Base-by-base conservation (phyloP, 352 stramenopile species). In the Globisporangium splendens region DNA sequence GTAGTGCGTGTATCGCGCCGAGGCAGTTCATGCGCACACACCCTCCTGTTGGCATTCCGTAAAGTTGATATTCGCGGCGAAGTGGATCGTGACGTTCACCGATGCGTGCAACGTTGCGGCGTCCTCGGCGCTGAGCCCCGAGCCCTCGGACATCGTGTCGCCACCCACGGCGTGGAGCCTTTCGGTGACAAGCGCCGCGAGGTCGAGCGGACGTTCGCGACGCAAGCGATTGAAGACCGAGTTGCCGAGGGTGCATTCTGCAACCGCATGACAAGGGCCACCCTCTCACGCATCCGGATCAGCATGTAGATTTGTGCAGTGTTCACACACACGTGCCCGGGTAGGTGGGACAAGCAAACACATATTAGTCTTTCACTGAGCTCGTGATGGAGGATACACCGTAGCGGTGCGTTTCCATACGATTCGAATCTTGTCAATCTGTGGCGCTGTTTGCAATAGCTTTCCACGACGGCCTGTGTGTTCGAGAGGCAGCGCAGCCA, bases 21-120 rank as follows among this genome's bases (percentile, higher is more conserved):
- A 88, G 20, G 58, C 77, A 88, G 62, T 96, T 96, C 76, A 95
- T 90, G 62, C n/a, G n/a, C n/a, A n/a, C n/a, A n/a, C n/a, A n/a
- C n/a, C n/a, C n/a, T n/a, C n/a, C n/a, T n/a, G n/a, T n/a, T n/a
- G n/a, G n/a, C n/a, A n/a, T n/a, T n/a, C n/a, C n/a, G n/a, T n/a
- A n/a, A n/a, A 96, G 52, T 88, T 80, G 24, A 96, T 83, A 0
- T 82, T 92, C 8, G 87, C 87, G 8, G 85, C 85, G 15, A 81
- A 93, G 67, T 96, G 85, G 62, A 96, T 85, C 5, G 79, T 74
- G 56, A 96, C 73, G 20, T 95, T 71, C 52, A 84, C 69, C 17
- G 58, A 59, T 3, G 70, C 51, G 2, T 75, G 66, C 31, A 92
- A 46, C 41, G 83, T 33, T 0, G 20, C 43, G 10, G 75, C 72